Percentiles rank a stretch among this genome's conserved stretches.
These are phyloP conservation scores for Dentipellis sp. DNA, from an alignment of 768 basidiomycete genomes.

Conservation along the genomic window DNA sequence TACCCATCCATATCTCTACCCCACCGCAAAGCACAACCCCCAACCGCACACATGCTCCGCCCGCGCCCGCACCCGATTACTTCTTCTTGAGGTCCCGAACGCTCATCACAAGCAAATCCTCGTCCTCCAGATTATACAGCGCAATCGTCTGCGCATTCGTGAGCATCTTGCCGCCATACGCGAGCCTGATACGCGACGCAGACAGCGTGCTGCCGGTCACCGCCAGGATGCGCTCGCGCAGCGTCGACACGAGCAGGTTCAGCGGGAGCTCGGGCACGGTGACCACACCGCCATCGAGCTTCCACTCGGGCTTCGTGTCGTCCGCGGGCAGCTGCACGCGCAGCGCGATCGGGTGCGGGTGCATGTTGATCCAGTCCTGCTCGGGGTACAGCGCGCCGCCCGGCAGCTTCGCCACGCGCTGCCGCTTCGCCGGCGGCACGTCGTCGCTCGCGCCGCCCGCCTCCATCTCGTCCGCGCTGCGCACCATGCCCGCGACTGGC, in stretches of 20 bases:
- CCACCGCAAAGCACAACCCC: not conserved
- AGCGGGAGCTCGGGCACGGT: slow-evolving; percentile 78
- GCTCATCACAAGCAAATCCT: slow-evolving; percentile 71
- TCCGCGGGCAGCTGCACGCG: slow-evolving; percentile 78
- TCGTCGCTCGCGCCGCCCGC: slow-evolving; percentile 30
- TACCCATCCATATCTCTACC: not conserved
- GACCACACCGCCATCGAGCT: slow-evolving; percentile 73
- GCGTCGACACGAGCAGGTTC: slow-evolving; percentile 74
- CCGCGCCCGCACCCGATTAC: slow-evolving; percentile 11
- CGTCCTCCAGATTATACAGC: slow-evolving; percentile 84
- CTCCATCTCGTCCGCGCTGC: slow-evolving; percentile 78
- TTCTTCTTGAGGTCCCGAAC: slow-evolving; percentile 74
- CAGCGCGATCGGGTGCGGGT: slow-evolving; percentile 89
- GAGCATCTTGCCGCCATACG: slow-evolving; percentile 76
- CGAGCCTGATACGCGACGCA: slow-evolving; percentile 72
- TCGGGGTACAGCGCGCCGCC: slow-evolving; percentile 81
- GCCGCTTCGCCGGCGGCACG: slow-evolving; percentile 78
- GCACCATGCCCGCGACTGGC: slow-evolving; percentile 60
- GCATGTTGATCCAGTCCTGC: slow-evolving; percentile 83
- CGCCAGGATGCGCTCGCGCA: slow-evolving; percentile 82
- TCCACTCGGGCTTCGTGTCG: slow-evolving; percentile 85
- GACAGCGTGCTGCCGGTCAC: slow-evolving; percentile 72
- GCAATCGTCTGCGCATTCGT: slow-evolving; percentile 83
- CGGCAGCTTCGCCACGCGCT: slow-evolving; percentile 77
- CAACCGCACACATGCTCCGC: not conserved